Evolutionary conservation across 352 stramenopile species (phyloP).

Genomic region (Pythium utonaiense): DNA sequence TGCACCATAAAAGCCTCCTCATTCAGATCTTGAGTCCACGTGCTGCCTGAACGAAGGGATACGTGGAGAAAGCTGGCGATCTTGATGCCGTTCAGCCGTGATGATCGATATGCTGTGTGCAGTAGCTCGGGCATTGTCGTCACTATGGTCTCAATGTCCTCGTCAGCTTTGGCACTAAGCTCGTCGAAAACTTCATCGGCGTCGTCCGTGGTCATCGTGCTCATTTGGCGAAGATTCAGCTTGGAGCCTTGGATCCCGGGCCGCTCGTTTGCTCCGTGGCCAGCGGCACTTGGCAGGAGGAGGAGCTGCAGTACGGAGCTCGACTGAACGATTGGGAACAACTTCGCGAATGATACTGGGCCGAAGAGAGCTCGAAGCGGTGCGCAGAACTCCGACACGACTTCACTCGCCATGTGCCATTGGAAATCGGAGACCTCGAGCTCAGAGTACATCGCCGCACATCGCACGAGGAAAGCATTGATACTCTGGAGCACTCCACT

Average conservation of each 20-base stretch:
- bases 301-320: slow-evolving; percentile 69
- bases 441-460: slow-evolving; percentile 65
- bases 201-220: slow-evolving; percentile 7
- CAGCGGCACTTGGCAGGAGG: slow-evolving; percentile 42
- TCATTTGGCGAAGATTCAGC: slow-evolving; percentile 5
- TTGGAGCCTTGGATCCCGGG: neutral
- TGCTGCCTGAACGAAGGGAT: slow-evolving; percentile 30
- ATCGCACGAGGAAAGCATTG: slow-evolving; percentile 63
- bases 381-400: slow-evolving; percentile 63
- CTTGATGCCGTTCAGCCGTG: slow-evolving; percentile 52
- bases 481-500: slow-evolving; percentile 38
- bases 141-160: slow-evolving; percentile 1
- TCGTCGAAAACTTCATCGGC: neutral
- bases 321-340: slow-evolving; percentile 48
- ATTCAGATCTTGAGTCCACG: slow-evolving; percentile 46
- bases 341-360: slow-evolving; percentile 43
- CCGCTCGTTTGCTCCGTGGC: slow-evolving; percentile 11
- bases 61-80: slow-evolving; percentile 62
- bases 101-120: slow-evolving; percentile 48
- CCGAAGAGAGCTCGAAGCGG: slow-evolving; percentile 55
- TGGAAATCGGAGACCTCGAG: slow-evolving; percentile 79
- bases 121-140: slow-evolving; percentile 43
- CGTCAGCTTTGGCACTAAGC: neutral
- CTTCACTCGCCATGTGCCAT: slow-evolving; percentile 69
- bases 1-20: slow-evolving; percentile 50